These are phyloP conservation scores for Dothideomycetes sp. DNA, from an alignment of 2,329 filamentous ascomycete species.

Conservation along the genomic window DNA sequence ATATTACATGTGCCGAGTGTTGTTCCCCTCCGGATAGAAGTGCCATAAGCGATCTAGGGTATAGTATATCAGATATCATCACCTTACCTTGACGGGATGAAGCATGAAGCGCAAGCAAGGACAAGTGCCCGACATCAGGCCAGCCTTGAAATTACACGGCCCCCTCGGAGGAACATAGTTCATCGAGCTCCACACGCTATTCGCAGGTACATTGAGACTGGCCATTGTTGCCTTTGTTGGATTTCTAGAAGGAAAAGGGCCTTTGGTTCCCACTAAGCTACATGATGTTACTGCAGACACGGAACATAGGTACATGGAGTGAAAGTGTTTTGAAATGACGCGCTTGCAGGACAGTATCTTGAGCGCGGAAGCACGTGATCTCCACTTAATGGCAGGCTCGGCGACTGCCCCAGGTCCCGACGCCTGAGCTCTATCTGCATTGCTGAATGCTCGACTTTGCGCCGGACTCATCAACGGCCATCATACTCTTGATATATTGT, in stretches of 20 bases:
- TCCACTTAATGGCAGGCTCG: too few relatives aligned
- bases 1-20: neutral
- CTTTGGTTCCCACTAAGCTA: too few relatives aligned
- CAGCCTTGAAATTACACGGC: constrained; percentile 38
- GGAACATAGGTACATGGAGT: too few relatives aligned
- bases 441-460: constrained; percentile 2
- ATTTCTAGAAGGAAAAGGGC: too few relatives aligned
- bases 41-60: too few relatives aligned
- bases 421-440: neutral
- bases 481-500: neutral
- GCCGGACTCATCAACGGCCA: neutral
- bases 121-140: constrained; percentile 35
- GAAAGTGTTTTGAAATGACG: too few relatives aligned
- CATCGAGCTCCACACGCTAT: constrained; percentile 41
- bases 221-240: too few relatives aligned
- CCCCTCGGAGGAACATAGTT: constrained; percentile 40
- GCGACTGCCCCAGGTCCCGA: neutral
- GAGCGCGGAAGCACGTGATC: too few relatives aligned
- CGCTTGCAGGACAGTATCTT: too few relatives aligned
- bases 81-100: constrained; percentile 43
- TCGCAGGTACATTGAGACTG: constrained; percentile 16
- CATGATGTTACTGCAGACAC: too few relatives aligned
- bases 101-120: constrained; percentile 47
- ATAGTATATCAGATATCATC: too few relatives aligned
- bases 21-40: neutral